Evolutionary conservation across 768 basidiomycete species (phyloP).

Genomic region (Boletales sp.): DNA sequence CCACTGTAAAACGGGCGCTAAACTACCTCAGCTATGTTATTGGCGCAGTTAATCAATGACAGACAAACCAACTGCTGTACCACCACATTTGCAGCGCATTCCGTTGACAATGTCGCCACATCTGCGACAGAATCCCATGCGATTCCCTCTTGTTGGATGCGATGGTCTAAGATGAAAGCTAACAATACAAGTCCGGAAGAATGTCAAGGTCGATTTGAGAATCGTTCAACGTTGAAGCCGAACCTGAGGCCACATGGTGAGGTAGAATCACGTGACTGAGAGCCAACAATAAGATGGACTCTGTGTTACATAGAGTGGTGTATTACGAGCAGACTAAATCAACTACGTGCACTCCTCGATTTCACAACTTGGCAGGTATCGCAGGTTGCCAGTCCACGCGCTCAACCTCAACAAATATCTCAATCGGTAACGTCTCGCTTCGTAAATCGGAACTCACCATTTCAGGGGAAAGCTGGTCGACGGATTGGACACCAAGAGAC

Average conservation of each 20-base stretch:
- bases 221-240: background rate
- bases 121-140: constrained; percentile 82
- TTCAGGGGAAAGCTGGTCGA: constrained; percentile 68
- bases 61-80: constrained; percentile 68
- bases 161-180: background rate
- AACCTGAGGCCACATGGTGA: background rate
- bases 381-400: constrained; percentile 64
- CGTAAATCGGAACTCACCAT: constrained; percentile 47
- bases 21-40: constrained; percentile 13
- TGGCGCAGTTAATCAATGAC: constrained; percentile 1
- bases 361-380: constrained; percentile 22
- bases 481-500: constrained; percentile 62
- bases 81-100: constrained; percentile 76
- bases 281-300: no score
- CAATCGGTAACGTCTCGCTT: background rate
- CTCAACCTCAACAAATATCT: constrained; percentile 57
- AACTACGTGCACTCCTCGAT: background rate
- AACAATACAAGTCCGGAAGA: background rate
- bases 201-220: constrained; percentile 1
- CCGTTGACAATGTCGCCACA: constrained; percentile 80
- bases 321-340: background rate
- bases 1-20: constrained; percentile 73
- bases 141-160: background rate
- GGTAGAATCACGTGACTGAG: no score
- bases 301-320: no score